Conservation (phyloP, 441 rosid species). For the Manihot esculenta region DNA sequence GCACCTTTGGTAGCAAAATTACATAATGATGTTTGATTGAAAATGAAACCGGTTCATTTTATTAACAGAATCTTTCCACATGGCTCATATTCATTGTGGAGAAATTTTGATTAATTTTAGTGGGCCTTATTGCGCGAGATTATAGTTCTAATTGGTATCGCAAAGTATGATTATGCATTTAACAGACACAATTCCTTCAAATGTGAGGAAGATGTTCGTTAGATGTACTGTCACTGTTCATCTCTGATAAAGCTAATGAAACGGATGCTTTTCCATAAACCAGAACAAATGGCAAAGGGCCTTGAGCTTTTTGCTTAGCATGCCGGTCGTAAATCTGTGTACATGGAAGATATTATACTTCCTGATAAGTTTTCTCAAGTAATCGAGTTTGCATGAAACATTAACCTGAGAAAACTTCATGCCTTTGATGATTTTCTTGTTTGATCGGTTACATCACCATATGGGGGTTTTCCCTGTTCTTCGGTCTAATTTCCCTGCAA, state of each 20-base stretch:
- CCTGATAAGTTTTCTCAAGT: constrained; percentile 41
- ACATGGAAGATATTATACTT: constrained; percentile 80
- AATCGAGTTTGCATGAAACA: background rate
- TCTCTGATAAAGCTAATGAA: constrained; percentile 1
- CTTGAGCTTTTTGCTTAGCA: constrained; percentile 87
- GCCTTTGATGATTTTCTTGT: background rate
- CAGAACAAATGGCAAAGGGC: constrained; percentile 72
- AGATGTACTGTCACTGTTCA: background rate
- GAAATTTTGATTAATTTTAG: background rate
- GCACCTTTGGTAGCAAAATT: background rate
- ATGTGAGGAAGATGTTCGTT: background rate
- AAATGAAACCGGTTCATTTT: background rate
- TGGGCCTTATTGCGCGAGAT: too few relatives aligned
- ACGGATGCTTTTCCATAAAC: constrained; percentile 4
- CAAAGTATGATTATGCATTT: background rate
- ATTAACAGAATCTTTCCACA: too few relatives aligned
- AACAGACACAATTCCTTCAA: background rate
- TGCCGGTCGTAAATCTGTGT: constrained; percentile 79
- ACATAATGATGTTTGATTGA: background rate
- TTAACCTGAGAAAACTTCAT: too few relatives aligned
- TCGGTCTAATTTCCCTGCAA: background rate
- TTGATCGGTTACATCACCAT: background rate
- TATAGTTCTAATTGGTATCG: too few relatives aligned
- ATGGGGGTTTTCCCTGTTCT: background rate
- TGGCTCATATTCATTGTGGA: background rate